Evolutionary conservation across 441 rosid species (phyloP).

Genomic region (Populus trichocarpa): DNA sequence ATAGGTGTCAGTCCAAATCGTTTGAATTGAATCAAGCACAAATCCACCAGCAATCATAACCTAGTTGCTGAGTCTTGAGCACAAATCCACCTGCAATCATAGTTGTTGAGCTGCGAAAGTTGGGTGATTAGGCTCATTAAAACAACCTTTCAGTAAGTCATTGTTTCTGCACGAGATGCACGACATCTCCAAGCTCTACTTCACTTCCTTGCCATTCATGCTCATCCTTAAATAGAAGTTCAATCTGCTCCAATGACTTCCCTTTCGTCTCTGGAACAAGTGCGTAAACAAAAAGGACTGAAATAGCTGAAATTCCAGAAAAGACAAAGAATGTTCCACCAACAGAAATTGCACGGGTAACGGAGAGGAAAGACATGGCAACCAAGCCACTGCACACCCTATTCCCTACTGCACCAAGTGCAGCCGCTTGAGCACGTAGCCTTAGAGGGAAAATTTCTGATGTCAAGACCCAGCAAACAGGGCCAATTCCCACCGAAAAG

Average conservation of each 20-base stretch:
- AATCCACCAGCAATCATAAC: background rate
- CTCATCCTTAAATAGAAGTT: conserved; percentile 49
- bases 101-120: background rate
- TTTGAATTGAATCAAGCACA: background rate
- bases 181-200: conserved; percentile 67
- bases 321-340: conserved; percentile 75
- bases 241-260: conserved; percentile 84
- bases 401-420: conserved; percentile 83
- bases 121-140: background rate
- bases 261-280: conserved; percentile 84
- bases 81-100: background rate
- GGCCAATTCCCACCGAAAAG: conserved; percentile 85
- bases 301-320: conserved; percentile 58
- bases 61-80: background rate
- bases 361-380: conserved; percentile 85
- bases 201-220: conserved; percentile 41
- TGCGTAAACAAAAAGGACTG: conserved; percentile 58
- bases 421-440: conserved; percentile 83
- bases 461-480: conserved; percentile 82
- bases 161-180: conserved; percentile 63
- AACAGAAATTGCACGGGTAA: conserved; percentile 51
- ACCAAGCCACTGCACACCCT: conserved; percentile 83
- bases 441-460: conserved; percentile 82
- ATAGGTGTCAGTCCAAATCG: background rate
- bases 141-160: conserved; percentile 7